Conservation (phyloP, 306 rosid species). For the Ammopiptanthus mongolicus region DNA sequence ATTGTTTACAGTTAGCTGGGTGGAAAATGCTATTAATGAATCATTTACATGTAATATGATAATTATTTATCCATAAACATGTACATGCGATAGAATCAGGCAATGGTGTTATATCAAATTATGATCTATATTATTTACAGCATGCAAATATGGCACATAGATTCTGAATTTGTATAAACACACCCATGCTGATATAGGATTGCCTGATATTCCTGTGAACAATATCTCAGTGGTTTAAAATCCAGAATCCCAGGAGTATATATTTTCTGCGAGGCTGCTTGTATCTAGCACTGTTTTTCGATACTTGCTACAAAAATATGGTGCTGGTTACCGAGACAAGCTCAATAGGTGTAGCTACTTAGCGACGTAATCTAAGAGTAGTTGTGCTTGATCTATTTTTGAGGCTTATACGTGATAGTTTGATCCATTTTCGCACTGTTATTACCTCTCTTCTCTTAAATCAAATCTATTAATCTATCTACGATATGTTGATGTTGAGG, state of each 20-base stretch:
- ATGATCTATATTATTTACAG: background rate
- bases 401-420: background rate
- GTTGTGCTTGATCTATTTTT: background rate
- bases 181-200: background rate
- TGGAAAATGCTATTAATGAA: background rate
- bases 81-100: background rate
- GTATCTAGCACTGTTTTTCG: background rate
- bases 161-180: background rate
- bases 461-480: no score
- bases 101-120: background rate
- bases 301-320: background rate
- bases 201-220: background rate
- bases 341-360: background rate
- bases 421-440: no score
- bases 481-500: no score
- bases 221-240: background rate
- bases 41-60: no score
- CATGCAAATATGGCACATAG: background rate
- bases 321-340: background rate
- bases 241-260: no score
- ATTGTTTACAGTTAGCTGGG: background rate
- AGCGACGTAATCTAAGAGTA: background rate
- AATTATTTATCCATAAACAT: background rate
- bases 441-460: no score
- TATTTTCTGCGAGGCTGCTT: background rate